Conservation (phyloP, 164 flowering plant species). For the Liriodendron chinense region DNA sequence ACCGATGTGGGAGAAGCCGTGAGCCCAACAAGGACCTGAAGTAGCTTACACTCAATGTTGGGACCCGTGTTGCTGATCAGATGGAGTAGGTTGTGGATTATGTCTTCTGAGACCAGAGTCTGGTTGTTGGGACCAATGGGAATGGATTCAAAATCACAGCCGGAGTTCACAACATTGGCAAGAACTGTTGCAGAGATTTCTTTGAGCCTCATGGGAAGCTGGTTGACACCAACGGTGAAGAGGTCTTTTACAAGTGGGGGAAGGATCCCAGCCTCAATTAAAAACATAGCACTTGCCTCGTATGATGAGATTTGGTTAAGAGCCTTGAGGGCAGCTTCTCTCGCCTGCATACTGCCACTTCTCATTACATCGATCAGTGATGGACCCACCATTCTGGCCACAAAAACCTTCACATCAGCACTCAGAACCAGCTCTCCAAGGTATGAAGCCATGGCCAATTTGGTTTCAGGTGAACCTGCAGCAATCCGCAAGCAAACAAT, state of each 20-base stretch:
- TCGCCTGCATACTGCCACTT: conserved; percentile 54
- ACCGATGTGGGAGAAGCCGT: conserved; percentile 58
- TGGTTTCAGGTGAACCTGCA: conserved; percentile 82
- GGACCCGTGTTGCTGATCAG: conserved; percentile 99
- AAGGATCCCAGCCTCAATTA: conserved; percentile 82
- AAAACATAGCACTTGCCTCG: conserved; percentile 69
- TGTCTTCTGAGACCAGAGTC: conserved; percentile 86
- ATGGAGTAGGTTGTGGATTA: conserved; percentile 74
- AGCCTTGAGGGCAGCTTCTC: conserved; percentile 90
- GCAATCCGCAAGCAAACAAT: not conserved
- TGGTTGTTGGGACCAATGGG: conserved; percentile 68
- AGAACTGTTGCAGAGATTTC: conserved; percentile 95
- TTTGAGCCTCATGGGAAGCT: conserved; percentile 79
- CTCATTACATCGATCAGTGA: conserved; percentile 68
- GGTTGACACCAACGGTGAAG: conserved; percentile 70
- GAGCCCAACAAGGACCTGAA: conserved; percentile 95
- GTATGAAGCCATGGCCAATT: conserved; percentile 75
- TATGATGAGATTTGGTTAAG: conserved; percentile 81
- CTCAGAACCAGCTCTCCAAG: conserved; percentile 81
- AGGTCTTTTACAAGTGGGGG: conserved; percentile 88
- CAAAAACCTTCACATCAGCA: conserved; percentile 76
- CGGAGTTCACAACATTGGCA: conserved; percentile 75
- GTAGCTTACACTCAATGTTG: conserved; percentile 87
- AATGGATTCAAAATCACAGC: conserved; percentile 59
- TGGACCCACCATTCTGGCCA: conserved; percentile 72